phyloP scores from a whole-genome alignment of 768 basidiomycete genomes.

The Lactarius psammicola region DNA sequence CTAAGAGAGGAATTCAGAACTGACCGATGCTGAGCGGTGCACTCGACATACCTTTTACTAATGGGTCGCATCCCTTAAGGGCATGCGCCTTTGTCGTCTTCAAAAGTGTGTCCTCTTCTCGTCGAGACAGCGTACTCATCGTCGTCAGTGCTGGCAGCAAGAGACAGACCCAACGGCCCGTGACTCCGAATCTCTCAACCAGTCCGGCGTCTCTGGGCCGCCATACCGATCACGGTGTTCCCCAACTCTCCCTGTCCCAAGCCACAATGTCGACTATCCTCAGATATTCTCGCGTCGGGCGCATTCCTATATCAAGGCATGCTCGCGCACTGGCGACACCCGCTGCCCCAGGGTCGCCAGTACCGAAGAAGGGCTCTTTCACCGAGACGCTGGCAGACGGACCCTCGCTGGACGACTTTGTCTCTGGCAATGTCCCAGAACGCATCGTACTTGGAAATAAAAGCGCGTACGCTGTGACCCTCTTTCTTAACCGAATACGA shows the following conservation, averaged over 20 bases:
- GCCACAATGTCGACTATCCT: conserved; percentile 20
- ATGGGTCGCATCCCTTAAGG: conserved; percentile 69
- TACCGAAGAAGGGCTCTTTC: conserved; percentile 45
- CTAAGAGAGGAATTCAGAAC: conserved; percentile 39
- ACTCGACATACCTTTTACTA: conserved; percentile 64
- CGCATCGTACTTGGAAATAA: conserved; percentile 72
- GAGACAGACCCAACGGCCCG: conserved; percentile 5
- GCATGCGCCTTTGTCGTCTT: conserved; percentile 81
- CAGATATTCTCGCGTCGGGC: conserved; percentile 24
- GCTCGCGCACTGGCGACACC: conserved; percentile 30
- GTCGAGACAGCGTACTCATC: conserved; percentile 83
- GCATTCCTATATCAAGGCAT: conserved; percentile 4
- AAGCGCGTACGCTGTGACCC: conserved; percentile 49
- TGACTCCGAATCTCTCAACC: conserved; percentile 14
- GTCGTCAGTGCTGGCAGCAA: neutral
- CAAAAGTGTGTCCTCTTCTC: conserved; percentile 83
- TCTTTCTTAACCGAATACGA: neutral
- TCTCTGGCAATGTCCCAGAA: conserved; percentile 56
- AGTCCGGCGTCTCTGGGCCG: neutral
- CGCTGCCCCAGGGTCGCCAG: conserved; percentile 48
- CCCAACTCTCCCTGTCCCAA: neutral
- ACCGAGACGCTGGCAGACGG: conserved; percentile 56
- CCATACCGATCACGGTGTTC: neutral
- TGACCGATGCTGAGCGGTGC: neutral
- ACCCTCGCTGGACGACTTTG: conserved; percentile 78